Evolutionary conservation across 768 basidiomycete species (phyloP).

Genomic region (Leccinum boreale): DNA sequence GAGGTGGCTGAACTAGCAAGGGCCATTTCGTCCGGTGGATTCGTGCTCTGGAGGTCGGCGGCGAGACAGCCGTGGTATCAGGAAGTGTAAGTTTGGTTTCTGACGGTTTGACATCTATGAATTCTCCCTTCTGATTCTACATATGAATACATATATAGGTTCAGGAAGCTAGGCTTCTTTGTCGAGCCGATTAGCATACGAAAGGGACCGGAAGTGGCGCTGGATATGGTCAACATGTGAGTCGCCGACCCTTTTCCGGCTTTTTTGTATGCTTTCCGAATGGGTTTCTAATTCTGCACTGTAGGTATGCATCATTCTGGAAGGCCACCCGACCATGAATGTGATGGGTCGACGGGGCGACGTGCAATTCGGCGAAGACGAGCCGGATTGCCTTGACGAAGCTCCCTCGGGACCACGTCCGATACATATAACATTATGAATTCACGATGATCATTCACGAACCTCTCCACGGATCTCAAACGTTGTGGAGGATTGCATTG

Average conservation of each 20-base stretch:
- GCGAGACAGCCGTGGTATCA: constrained; percentile 66
- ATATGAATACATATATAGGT: constrained; percentile 30
- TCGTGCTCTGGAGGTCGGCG: constrained; percentile 65
- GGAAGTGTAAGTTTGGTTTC: constrained; percentile 35
- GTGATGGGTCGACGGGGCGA: not conserved
- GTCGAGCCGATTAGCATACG: constrained; percentile 52
- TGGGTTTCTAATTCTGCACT: not conserved
- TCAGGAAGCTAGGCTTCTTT: constrained; percentile 50
- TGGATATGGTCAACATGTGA: constrained; percentile 73
- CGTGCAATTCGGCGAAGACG: not conserved
- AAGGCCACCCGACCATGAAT: constrained; percentile 23
- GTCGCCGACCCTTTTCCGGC: constrained; percentile 13
- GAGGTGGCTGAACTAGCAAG: constrained; percentile 55
- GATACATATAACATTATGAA: not conserved
- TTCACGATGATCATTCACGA: not conserved
- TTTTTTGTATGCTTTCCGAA: not conserved
- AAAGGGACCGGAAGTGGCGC: constrained; percentile 42
- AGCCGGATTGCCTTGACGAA: not conserved
- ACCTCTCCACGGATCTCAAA: not conserved
- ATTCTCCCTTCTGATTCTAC: not conserved
- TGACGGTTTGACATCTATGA: not conserved
- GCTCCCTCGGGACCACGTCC: not conserved
- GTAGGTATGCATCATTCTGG: constrained; percentile 34
- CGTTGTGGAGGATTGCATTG: not conserved
- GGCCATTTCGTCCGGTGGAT: constrained; percentile 55